These are phyloP conservation scores for Clavariopsis aquatica DNA, from an alignment of 495 filamentous ascomycete species.

Conservation along the genomic window DNA sequence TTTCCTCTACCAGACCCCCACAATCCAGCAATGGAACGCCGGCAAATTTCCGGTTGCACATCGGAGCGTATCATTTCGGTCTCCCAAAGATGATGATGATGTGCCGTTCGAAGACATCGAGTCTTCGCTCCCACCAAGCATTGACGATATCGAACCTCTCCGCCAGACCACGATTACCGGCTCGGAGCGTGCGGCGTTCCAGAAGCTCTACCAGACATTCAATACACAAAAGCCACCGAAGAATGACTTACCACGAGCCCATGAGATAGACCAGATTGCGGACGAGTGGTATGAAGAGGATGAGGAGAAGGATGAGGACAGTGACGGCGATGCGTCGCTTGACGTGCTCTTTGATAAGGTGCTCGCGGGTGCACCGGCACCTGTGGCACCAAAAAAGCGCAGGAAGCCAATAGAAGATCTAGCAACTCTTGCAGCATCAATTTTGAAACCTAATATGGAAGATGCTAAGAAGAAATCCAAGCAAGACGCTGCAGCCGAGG, in stretches of 20 bases:
- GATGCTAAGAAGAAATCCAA: not conserved
- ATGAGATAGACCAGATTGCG: conserved; percentile 11
- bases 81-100: conserved; percentile 31
- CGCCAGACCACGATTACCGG: conserved; percentile 32
- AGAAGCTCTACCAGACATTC: conserved; percentile 29
- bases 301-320: not conserved
- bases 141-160: not conserved
- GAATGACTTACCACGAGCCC: conserved; percentile 12
- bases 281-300: conserved; percentile 27
- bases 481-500: not conserved
- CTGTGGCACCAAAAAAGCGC: not conserved
- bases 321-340: not conserved
- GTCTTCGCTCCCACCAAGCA: not conserved
- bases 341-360: conserved; percentile 30
- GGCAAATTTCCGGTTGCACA: conserved; percentile 9
- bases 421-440: conserved; percentile 9
- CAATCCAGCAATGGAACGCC: conserved; percentile 27
- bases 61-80: conserved; percentile 19
- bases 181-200: conserved; percentile 32
- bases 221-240: not conserved
- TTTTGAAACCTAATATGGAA: conserved; percentile 5
- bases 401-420: conserved; percentile 7
- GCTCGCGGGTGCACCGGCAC: not conserved
- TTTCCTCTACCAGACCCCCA: conserved; percentile 70
- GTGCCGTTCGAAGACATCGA: conserved; percentile 48